Evolutionary conservation across 2,329 filamentous ascomycete species (phyloP).

Genomic region (Aspergillus caelatus): DNA sequence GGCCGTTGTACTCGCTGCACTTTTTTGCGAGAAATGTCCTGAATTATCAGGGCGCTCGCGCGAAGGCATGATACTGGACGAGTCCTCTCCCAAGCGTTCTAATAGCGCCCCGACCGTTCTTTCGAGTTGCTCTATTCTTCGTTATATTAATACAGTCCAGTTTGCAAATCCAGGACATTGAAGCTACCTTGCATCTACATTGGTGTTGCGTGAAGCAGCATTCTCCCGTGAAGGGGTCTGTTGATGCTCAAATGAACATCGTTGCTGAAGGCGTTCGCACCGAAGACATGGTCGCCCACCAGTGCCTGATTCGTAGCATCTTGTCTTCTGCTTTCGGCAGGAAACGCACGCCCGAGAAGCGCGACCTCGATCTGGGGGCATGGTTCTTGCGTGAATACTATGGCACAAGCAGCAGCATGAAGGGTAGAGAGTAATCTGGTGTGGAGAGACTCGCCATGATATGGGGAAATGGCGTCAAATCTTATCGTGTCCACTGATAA

Average conservation of each 20-base stretch:
- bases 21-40: neutral
- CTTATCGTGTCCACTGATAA: conserved; percentile 3
- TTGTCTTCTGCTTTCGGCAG: conserved; percentile 47
- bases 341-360: conserved; percentile 40
- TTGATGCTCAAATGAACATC: conserved; percentile 34
- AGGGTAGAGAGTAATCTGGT: neutral
- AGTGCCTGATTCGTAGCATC: conserved; percentile 41
- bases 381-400: neutral
- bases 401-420: neutral
- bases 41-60: neutral
- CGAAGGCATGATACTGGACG: neutral
- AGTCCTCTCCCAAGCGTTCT: conserved; percentile 2
- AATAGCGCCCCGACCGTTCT: conserved; percentile 1
- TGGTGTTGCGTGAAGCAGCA: too few species aligned
- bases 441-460: conserved; percentile 5
- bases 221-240: neutral
- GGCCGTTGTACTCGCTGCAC: neutral
- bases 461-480: conserved; percentile 2
- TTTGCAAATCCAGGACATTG: too few species aligned
- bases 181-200: neutral
- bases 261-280: conserved; percentile 39
- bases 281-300: conserved; percentile 38
- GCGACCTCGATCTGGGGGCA: conserved; percentile 19
- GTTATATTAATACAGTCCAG: too few species aligned
- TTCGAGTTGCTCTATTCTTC: conserved; percentile 5